phyloP scores from a whole-genome alignment of 129 eudicot species.

The Oenanthe sinensis region DNA sequence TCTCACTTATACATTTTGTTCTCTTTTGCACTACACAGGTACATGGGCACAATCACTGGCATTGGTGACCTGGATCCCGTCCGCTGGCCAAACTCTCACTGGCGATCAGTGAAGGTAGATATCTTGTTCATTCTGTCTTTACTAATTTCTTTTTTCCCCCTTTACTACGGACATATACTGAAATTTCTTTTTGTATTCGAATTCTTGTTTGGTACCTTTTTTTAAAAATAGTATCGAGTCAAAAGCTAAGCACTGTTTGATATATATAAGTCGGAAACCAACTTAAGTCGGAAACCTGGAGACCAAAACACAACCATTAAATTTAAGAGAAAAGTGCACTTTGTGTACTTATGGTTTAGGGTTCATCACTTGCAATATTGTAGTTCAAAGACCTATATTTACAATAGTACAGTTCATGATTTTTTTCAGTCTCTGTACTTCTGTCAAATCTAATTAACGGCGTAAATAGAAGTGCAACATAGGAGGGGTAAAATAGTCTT shows the following conservation, averaged over 20 bases:
- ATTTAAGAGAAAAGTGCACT: too few relatives aligned
- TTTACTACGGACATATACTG: background rate
- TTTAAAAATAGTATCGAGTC: background rate
- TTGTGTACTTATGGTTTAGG: too few relatives aligned
- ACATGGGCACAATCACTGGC: constrained; percentile 97
- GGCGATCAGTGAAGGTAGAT: constrained; percentile 95
- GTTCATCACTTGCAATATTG: too few relatives aligned
- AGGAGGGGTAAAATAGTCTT: too few relatives aligned
- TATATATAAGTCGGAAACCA: background rate
- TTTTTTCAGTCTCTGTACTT: too few relatives aligned
- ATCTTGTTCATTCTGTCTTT: background rate
- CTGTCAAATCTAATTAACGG: too few relatives aligned
- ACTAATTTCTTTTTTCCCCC: background rate
- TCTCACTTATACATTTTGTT: constrained; percentile 10
- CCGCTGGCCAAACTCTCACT: constrained; percentile 95
- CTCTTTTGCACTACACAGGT: constrained; percentile 37
- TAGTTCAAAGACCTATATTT: too few relatives aligned
- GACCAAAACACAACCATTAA: too few relatives aligned
- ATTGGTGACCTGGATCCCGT: constrained; percentile 87
- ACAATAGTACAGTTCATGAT: too few relatives aligned
- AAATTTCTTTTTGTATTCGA: background rate
- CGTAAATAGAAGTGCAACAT: too few relatives aligned
- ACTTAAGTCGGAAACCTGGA: too few relatives aligned
- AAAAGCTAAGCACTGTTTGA: background rate
- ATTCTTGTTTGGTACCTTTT: background rate